Evolutionary conservation across 108 stramenopile species (phyloP).

Genomic region (Pelagomonas calceolata): DNA sequence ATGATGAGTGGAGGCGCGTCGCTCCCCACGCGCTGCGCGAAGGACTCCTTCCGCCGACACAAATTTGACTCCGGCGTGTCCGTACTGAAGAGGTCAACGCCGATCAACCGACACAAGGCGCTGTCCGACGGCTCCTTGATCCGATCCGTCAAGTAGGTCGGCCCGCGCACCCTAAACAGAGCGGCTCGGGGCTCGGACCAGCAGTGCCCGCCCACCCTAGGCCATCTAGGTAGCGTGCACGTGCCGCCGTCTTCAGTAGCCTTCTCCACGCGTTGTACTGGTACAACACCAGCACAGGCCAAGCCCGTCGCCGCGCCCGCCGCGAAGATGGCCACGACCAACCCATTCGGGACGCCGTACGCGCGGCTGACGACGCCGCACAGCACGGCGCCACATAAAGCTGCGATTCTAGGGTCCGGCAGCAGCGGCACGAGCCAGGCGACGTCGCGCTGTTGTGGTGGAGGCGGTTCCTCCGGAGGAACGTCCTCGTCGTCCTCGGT

Average conservation of each 20-base stretch:
- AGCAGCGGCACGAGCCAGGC: neutral
- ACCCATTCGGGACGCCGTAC: neutral
- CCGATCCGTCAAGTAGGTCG: slow-evolving; percentile 58
- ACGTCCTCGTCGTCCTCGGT: no score
- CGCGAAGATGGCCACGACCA: neutral
- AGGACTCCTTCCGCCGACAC: slow-evolving; percentile 50
- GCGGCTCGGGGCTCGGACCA: slow-evolving; percentile 59
- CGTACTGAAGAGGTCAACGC: slow-evolving; percentile 74
- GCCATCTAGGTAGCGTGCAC: no score
- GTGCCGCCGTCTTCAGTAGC: no score
- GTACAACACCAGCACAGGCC: no score
- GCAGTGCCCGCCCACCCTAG: slow-evolving; percentile 29
- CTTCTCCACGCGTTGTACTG: no score
- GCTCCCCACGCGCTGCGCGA: neutral
- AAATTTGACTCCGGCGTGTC: slow-evolving; percentile 72
- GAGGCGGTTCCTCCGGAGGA: no score
- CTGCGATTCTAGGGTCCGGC: no score
- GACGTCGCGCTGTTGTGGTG: no score
- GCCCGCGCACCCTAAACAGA: slow-evolving; percentile 67
- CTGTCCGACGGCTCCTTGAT: slow-evolving; percentile 60
- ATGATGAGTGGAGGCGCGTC: neutral
- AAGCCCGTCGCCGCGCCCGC: neutral
- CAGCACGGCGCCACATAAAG: neutral
- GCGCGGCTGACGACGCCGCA: neutral
- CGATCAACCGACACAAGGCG: slow-evolving; percentile 56